phyloP scores from a whole-genome alignment of 176 grass and related monocot genomes.

The Saccharum officinarum region DNA sequence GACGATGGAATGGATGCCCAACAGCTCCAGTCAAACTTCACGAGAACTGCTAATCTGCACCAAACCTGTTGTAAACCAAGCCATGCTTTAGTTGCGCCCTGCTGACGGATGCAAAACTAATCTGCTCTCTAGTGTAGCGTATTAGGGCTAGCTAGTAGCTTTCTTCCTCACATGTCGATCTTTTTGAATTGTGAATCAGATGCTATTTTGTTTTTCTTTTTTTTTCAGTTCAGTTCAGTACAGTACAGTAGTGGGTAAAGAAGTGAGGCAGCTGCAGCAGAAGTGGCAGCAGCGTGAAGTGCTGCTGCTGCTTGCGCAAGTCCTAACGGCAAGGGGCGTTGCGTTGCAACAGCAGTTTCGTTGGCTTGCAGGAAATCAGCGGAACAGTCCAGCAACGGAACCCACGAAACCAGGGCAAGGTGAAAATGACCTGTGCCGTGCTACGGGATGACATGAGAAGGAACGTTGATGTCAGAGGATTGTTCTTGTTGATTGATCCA shows the following conservation, averaged over 20 bases:
- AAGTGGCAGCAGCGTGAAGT: background rate
- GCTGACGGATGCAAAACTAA: background rate
- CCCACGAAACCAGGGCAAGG: background rate
- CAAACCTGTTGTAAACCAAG: background rate
- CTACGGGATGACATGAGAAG: background rate
- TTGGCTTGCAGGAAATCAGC: constrained; percentile 26
- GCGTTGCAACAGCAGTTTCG: constrained; percentile 47
- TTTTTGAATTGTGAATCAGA: background rate
- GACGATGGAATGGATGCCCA: constrained; percentile 1
- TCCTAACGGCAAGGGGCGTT: background rate
- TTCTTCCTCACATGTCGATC: background rate
- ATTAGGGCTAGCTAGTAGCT: background rate
- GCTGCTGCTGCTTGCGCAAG: background rate
- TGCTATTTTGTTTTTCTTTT: background rate
- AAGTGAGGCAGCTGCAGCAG: background rate
- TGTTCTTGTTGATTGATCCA: background rate
- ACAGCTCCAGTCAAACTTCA: constrained; percentile 43
- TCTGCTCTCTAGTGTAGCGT: background rate
- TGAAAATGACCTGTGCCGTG: constrained; percentile 30
- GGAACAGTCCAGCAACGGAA: constrained; percentile 32
- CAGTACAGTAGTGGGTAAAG: background rate
- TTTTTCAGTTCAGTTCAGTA: background rate
- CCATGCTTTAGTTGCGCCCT: background rate
- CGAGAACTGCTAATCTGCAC: background rate
- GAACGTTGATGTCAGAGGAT: background rate